Conservation (phyloP, 441 rosid genomes). For the Jatropha podagrica region DNA sequence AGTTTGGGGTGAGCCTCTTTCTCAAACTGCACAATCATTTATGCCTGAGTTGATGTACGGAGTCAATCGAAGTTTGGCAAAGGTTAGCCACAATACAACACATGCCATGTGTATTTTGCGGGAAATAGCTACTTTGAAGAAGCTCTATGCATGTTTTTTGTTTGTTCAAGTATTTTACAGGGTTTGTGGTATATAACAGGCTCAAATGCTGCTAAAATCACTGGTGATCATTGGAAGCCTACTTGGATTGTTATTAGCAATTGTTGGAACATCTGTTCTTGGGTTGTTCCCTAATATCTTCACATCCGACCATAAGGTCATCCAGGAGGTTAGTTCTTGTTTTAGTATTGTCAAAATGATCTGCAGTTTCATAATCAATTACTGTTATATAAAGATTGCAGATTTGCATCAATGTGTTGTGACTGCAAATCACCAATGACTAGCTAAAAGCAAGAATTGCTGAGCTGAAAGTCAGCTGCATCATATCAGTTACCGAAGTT, state of each 20-base stretch:
- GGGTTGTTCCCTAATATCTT: conserved; percentile 69
- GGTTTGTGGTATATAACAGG: conserved; percentile 32
- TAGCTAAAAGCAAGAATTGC: too few relatives aligned
- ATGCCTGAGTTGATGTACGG: conserved; percentile 92
- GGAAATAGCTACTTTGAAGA: background rate
- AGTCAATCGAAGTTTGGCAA: conserved; percentile 55
- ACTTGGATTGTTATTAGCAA: conserved; percentile 64
- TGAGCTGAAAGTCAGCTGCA: too few relatives aligned
- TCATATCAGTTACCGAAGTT: too few relatives aligned
- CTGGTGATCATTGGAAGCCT: conserved; percentile 71
- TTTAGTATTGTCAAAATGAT: background rate
- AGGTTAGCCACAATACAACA: conserved; percentile 40
- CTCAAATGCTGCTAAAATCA: conserved; percentile 80
- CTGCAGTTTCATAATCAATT: background rate
- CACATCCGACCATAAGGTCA: conserved; percentile 64
- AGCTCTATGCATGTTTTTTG: background rate
- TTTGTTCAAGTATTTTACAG: background rate
- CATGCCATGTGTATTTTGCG: background rate
- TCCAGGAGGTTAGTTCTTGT: conserved; percentile 56
- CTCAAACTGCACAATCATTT: conserved; percentile 95
- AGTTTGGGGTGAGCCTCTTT: conserved; percentile 93
- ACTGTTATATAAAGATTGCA: too few relatives aligned
- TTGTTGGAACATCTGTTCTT: conserved; percentile 65
- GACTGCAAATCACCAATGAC: too few relatives aligned
- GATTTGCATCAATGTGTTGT: too few relatives aligned